Base-by-base conservation (phyloP, 192 early-diverging fungal species). In the Radiomyces spectabilis region DNA sequence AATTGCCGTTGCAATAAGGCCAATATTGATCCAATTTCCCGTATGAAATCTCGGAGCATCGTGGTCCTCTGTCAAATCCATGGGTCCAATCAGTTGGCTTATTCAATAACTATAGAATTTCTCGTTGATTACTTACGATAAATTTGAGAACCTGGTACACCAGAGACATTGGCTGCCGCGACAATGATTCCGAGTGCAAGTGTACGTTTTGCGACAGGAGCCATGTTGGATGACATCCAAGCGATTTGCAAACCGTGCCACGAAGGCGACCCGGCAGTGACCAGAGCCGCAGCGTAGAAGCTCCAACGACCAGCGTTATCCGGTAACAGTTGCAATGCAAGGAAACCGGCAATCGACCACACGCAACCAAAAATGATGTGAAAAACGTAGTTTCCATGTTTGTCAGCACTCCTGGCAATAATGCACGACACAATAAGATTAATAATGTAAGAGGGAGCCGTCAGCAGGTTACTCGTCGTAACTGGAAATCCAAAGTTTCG, bases 11-110 rank as follows among this genome's bases (percentile, higher is more conserved):
- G 55, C n/a, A 3, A 65, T 19, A 12, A 79, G 60, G 0, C 63
- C 79, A 25, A 78, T 53, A 10, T 71, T 37, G 29, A 81, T 64
- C 70, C 59, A 68, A 62, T 75, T 76, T 13, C 79, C 79, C 0
- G 52, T 37, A 22, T 72, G 63, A 46, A 74, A 84, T 1, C 66
- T 61, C 0, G 82, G 82, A 0, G 75, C 61, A 38, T 82, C 73
- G 10, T 59, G 52, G 6, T 25, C 32, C 29, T 29, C 44, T 54
- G 26, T 9, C n/a, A n/a, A n/a, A n/a, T n/a, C n/a, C n/a, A n/a
- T n/a, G n/a, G n/a, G n/a, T n/a, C n/a, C n/a, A n/a, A n/a, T n/a
- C n/a, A n/a, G n/a, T n/a, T n/a, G n/a, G n/a, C n/a, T n/a, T n/a
- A n/a, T n/a, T n/a, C n/a, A n/a, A n/a, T n/a, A 40, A 26, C 1